Conservation (phyloP, 2,329 filamentous ascomycete species). For the Tolypocladium ophioglossoides region DNA sequence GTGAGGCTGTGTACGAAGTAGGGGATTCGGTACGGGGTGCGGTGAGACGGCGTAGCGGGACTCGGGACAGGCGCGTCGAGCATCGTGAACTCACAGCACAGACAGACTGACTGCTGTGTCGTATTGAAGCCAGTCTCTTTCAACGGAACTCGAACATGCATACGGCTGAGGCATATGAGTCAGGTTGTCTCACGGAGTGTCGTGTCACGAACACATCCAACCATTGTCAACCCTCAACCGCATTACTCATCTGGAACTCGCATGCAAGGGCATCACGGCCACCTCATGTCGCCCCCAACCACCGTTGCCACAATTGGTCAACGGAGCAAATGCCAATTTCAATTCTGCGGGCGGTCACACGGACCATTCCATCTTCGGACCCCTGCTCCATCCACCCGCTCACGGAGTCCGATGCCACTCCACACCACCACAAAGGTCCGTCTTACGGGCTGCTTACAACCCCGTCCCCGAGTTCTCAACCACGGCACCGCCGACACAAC, state of each 20-base stretch:
- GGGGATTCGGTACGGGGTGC: too few relatives aligned
- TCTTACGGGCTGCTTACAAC: not conserved
- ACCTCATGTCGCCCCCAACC: too few relatives aligned
- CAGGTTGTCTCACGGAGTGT: too few relatives aligned
- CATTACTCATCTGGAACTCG: not conserved
- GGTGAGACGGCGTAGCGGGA: too few relatives aligned
- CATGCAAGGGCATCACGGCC: not conserved
- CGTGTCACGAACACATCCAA: too few relatives aligned
- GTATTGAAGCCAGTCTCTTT: too few relatives aligned
- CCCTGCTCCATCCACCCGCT: not conserved
- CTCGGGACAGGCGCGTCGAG: too few relatives aligned
- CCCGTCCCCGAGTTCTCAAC: not conserved
- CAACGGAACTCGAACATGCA: too few relatives aligned
- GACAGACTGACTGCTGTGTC: too few relatives aligned
- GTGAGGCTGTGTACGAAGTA: slow-evolving; percentile 4
- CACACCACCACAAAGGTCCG: not conserved
- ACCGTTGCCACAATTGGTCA: not conserved
- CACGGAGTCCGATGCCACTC: not conserved
- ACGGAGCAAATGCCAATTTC: not conserved
- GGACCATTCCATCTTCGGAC: not conserved
- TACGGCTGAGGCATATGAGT: too few relatives aligned
- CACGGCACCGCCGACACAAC: not conserved
- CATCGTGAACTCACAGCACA: too few relatives aligned
- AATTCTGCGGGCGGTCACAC: not conserved
- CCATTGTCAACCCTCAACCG: too few relatives aligned